phyloP scores from a whole-genome alignment of 2,329 filamentous ascomycete species.

The Stenocarpella maydis region DNA sequence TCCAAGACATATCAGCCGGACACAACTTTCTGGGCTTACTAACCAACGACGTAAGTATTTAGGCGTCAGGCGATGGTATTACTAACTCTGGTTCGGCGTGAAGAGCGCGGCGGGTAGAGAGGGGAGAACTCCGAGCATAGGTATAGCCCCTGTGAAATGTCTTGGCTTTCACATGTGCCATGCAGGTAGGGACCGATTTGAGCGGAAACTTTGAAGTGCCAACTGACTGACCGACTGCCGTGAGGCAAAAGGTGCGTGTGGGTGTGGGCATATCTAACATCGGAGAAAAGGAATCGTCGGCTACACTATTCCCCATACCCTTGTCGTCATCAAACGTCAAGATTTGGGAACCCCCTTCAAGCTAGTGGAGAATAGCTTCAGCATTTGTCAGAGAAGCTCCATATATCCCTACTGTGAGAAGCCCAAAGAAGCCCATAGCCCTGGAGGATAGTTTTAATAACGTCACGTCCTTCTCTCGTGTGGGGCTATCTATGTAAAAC shows the following conservation, averaged over 20 bases:
- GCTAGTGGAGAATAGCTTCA: constrained; percentile 18
- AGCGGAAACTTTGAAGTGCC: background rate
- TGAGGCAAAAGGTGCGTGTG: background rate
- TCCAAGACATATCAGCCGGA: background rate
- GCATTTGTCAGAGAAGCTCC: constrained; percentile 16
- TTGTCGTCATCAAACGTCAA: constrained; percentile 27
- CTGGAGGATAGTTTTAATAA: background rate
- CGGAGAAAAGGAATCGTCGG: constrained; percentile 17
- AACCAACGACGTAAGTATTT: background rate
- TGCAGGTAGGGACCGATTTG: background rate
- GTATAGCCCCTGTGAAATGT: background rate
- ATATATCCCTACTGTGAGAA: too few relatives aligned
- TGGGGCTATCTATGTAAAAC: background rate
- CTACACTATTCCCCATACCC: background rate
- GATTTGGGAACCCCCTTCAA: constrained; percentile 12
- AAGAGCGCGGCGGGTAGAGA: too few relatives aligned
- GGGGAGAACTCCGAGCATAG: too few relatives aligned
- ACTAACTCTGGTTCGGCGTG: background rate
- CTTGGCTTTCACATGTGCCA: constrained; percentile 9
- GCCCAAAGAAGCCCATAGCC: background rate
- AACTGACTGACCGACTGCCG: background rate
- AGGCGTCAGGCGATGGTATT: constrained; percentile 1
- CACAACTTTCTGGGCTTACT: background rate
- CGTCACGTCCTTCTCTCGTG: background rate
- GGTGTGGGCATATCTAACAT: background rate